Percentiles rank a stretch among this genome's conserved stretches.
Conservation (phyloP, 2,329 filamentous ascomycete species). For the Zymoseptoria passerinii region DNA sequence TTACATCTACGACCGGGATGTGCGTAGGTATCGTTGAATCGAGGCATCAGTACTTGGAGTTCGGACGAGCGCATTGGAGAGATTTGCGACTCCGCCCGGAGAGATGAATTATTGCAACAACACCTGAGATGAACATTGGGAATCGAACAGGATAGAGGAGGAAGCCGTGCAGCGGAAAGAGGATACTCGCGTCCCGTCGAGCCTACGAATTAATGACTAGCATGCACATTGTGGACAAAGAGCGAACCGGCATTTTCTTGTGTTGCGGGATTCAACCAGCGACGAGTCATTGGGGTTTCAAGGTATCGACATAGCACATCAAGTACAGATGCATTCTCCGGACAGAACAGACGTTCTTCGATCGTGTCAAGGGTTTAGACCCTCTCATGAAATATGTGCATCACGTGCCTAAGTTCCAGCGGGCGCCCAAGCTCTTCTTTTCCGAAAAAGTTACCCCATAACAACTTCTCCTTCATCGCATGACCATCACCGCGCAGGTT, state of each 20-base stretch:
- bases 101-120: background rate
- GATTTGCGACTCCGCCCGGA: background rate
- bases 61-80: background rate
- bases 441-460: background rate
- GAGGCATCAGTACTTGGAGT: background rate
- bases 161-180: background rate
- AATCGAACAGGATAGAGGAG: background rate
- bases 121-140: background rate
- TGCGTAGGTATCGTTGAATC: constrained; percentile 13
- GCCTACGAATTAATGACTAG: background rate
- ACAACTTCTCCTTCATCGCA: background rate
- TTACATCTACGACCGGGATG: constrained; percentile 51
- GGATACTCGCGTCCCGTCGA: background rate
- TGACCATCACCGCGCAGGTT: background rate
- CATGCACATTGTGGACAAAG: background rate
- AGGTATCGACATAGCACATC: background rate
- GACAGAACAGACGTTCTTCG: background rate
- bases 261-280: background rate
- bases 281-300: background rate
- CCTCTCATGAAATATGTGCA: too few relatives aligned
- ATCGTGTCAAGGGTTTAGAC: too few relatives aligned
- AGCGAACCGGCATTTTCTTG: background rate
- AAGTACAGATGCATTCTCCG: background rate
- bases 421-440: background rate
- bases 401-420: background rate